Base-by-base conservation (phyloP, 2,329 filamentous ascomycete species). In the Fusarium protoensiforme region DNA sequence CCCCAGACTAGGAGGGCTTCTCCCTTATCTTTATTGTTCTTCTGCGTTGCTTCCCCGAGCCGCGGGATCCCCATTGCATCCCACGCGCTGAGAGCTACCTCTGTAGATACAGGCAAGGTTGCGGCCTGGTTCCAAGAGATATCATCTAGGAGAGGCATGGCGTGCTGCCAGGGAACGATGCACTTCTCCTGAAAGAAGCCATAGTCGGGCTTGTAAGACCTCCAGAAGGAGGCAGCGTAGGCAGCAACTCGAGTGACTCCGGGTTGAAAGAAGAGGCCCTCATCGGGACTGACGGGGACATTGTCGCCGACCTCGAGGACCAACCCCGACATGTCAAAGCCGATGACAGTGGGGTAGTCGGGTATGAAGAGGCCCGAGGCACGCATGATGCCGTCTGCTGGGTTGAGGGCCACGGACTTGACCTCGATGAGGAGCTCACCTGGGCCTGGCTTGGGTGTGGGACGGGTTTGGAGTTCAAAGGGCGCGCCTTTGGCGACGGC, bases 321-420 rank as follows among this genome's bases (percentile, higher is more conserved):
- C 10, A 85, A 33, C 0, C 86, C 86, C 0, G 84, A 69, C 4
- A 85, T 76, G 43, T 88, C 86, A 14, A 83, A 84, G 43, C 84
- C 84, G 8, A 82, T 61, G 24, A 85, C 80, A 0, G 84, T 81
- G 7, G 86, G 86, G 68, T 85, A 86, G 0, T 51, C 57, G 2
- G 79, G 48, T 41, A 86, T 81, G 56, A 83, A 81, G 64, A 87
- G 79, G 18, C 85, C 86, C 7, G 77, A 69, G 27, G 82, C 78
- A n/a, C 84, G 85, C 79, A 85, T 83, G 53, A 79, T 53, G 59
- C 22, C 65, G 65, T 88, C 87, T 59, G 85, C 81, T 3, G 86
- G 86, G 68, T 88, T 88, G 39, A 88, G 77, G 16, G 85, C 86
- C 7, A 87, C 76, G 4, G 86, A 84, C 59, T 85, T 85, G 72